phyloP scores from a whole-genome alignment of 257 asterid species.

The Plectranthus barbatus region DNA sequence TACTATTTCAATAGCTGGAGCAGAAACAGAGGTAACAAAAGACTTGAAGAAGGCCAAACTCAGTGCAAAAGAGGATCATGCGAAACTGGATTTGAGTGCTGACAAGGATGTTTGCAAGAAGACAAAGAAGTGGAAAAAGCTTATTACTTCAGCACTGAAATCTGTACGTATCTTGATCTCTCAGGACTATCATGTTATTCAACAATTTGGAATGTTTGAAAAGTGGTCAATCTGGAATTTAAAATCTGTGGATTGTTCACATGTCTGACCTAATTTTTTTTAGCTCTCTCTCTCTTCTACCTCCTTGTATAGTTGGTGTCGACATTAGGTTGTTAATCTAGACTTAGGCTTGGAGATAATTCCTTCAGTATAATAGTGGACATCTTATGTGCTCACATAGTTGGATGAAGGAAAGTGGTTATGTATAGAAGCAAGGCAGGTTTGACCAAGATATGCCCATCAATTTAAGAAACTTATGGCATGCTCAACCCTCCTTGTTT shows the following conservation, averaged over 20 bases:
- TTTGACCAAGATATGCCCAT: no score
- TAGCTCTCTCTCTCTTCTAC: not conserved
- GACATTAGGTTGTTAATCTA: not conserved
- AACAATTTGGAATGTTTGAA: not conserved
- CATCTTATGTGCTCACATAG: not conserved
- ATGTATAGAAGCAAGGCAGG: no score
- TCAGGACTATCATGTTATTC: not conserved
- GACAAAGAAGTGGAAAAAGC: conserved; percentile 81
- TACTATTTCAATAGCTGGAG: not conserved
- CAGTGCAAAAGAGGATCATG: conserved; percentile 21
- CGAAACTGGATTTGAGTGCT: conserved; percentile 11
- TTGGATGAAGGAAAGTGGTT: not conserved
- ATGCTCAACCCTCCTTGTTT: no score
- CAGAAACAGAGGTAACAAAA: conserved; percentile 4
- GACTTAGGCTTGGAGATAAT: no score
- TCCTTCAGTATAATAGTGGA: not conserved
- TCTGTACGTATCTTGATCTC: conserved; percentile 42
- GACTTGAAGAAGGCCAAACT: conserved; percentile 46
- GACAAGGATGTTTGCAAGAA: conserved; percentile 24
- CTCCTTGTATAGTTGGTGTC: not conserved
- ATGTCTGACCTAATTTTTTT: not conserved
- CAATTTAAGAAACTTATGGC: no score
- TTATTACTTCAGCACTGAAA: conserved; percentile 62
- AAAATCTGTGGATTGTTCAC: not conserved
- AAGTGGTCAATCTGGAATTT: not conserved